phyloP scores from a whole-genome alignment of 192 early-diverging fungal species.

The Coemansia sp. region DNA sequence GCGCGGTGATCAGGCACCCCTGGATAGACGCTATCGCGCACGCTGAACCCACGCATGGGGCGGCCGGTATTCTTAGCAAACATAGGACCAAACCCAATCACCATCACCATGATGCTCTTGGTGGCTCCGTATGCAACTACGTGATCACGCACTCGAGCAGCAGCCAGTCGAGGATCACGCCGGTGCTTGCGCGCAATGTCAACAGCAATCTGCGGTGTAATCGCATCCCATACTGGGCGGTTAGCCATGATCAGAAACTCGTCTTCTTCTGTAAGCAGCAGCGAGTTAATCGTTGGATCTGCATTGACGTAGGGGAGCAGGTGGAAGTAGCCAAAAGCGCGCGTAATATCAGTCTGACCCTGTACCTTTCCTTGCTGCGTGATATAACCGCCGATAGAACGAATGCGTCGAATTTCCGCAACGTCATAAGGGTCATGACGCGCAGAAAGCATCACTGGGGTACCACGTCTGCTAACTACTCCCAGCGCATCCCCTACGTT shows the following conservation, averaged over 20 bases:
- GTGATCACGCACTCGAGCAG: conserved; percentile 81
- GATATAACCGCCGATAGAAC: conserved; percentile 77
- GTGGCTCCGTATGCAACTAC: conserved; percentile 79
- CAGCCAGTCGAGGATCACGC: conserved; percentile 72
- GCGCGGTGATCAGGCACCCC: conserved; percentile 48
- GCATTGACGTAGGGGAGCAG: conserved; percentile 80
- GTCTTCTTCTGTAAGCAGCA: conserved; percentile 75
- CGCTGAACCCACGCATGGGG: conserved; percentile 54
- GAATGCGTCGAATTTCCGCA: conserved; percentile 72
- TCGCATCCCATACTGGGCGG: conserved; percentile 72
- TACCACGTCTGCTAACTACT: conserved; percentile 72
- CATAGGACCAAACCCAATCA: conserved; percentile 80
- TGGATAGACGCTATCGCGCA: conserved; percentile 54
- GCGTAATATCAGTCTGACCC: conserved; percentile 70
- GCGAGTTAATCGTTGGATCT: conserved; percentile 72
- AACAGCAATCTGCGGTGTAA: conserved; percentile 77
- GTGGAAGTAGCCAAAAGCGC: conserved; percentile 85
- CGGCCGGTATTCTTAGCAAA: conserved; percentile 59
- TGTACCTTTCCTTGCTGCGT: conserved; percentile 73
- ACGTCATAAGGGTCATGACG: conserved; percentile 71
- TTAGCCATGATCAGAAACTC: conserved; percentile 79
- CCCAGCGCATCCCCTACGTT: conserved; percentile 84
- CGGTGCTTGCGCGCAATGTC: conserved; percentile 80
- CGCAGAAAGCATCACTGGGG: conserved; percentile 65
- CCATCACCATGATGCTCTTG: conserved; percentile 83